A percentile compares a stretch with the other conserved stretches of the same genome.
Evolutionary conservation across 2,329 filamentous ascomycete genomes (phyloP).

Genomic region (Bertia moriformis): DNA sequence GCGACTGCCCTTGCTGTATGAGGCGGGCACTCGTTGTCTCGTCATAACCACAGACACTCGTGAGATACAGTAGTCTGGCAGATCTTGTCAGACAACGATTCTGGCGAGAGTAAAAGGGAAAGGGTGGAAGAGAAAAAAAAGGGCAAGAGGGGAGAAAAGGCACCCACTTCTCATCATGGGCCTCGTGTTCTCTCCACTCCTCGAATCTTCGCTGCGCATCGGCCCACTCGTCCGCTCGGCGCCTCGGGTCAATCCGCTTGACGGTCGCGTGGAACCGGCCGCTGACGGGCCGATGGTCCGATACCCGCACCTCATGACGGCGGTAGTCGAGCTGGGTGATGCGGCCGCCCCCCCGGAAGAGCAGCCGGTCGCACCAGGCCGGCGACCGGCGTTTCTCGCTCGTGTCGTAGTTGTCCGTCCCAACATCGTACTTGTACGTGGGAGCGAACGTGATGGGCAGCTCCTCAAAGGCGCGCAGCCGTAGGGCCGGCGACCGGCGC

Average conservation of each 20-base stretch:
- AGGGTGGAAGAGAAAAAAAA: slow-evolving; percentile 8
- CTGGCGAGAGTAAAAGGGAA: background rate
- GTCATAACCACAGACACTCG: slow-evolving; percentile 22
- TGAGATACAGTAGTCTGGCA: slow-evolving; percentile 1
- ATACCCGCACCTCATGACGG: slow-evolving; percentile 77
- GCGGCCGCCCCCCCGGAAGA: slow-evolving; percentile 70
- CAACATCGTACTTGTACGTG: slow-evolving; percentile 97
- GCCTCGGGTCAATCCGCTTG: slow-evolving; percentile 62
- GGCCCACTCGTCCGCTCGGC: slow-evolving; percentile 54
- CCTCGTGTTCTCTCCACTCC: slow-evolving; percentile 52
- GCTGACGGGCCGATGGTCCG: slow-evolving; percentile 85
- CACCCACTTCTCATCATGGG: slow-evolving; percentile 67
- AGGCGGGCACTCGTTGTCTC: slow-evolving; percentile 22
- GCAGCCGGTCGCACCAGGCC: slow-evolving; percentile 87
- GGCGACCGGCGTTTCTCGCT: slow-evolving; percentile 89
- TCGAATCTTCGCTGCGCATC: slow-evolving; percentile 63
- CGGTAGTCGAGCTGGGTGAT: slow-evolving; percentile 80
- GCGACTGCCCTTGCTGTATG: background rate
- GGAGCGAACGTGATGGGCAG: slow-evolving; percentile 80
- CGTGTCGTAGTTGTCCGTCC: slow-evolving; percentile 83
- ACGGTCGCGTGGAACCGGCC: slow-evolving; percentile 70
- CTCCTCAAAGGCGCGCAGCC: slow-evolving; percentile 80
- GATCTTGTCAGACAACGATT: slow-evolving; percentile 4
- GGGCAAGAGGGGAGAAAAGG: background rate
- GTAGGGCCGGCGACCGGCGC: slow-evolving; percentile 78